Conservation (phyloP, 2,329 filamentous ascomycete genomes). For the Aureobasidium musti region DNA sequence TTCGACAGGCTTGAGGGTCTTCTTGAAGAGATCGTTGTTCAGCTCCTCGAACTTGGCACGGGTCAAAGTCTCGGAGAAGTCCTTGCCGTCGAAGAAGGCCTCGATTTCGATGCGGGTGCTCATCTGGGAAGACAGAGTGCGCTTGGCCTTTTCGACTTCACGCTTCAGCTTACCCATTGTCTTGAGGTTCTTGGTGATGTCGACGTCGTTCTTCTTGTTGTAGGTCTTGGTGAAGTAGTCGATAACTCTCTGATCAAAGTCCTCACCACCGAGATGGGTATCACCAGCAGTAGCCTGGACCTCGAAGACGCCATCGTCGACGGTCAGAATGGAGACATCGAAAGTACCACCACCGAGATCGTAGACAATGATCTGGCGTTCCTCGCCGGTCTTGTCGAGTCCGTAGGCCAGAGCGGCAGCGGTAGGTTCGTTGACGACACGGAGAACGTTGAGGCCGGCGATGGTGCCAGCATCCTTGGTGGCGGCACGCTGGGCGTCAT, state of each 20-base stretch:
- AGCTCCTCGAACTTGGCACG: slow-evolving; percentile 99
- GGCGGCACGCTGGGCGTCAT: slow-evolving; percentile 94
- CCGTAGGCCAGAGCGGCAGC: slow-evolving; percentile 94
- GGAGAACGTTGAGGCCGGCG: slow-evolving; percentile 90
- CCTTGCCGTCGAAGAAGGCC: slow-evolving; percentile 92
- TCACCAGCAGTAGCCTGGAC: slow-evolving; percentile 94
- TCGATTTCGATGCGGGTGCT: slow-evolving; percentile 73
- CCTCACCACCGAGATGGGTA: slow-evolving; percentile 96
- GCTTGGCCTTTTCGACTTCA: slow-evolving; percentile 99
- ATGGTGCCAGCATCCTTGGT: slow-evolving; percentile 94
- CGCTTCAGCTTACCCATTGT: slow-evolving; percentile 99
- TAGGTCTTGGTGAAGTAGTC: slow-evolving; percentile 94
- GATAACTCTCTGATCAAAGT: slow-evolving; percentile 98
- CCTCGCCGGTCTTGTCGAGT: slow-evolving; percentile 79
- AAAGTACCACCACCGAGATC: slow-evolving; percentile 94
- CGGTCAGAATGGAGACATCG: slow-evolving; percentile 83
- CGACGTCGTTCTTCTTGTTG: slow-evolving; percentile 96
- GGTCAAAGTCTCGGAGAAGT: slow-evolving; percentile 97
- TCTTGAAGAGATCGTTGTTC: slow-evolving; percentile 99
- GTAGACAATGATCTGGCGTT: slow-evolving; percentile 89
- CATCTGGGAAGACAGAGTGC: slow-evolving; percentile 65
- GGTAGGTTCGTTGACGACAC: slow-evolving; percentile 95
- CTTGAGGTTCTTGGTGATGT: slow-evolving; percentile 93
- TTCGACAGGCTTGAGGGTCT: slow-evolving; percentile 97
- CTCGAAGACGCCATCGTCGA: slow-evolving; percentile 79